Evolutionary conservation across 2,329 filamentous ascomycete genomes (phyloP), one percentile per base, ranked within the genome.

Genomic region (Knufia petricola): DNA sequence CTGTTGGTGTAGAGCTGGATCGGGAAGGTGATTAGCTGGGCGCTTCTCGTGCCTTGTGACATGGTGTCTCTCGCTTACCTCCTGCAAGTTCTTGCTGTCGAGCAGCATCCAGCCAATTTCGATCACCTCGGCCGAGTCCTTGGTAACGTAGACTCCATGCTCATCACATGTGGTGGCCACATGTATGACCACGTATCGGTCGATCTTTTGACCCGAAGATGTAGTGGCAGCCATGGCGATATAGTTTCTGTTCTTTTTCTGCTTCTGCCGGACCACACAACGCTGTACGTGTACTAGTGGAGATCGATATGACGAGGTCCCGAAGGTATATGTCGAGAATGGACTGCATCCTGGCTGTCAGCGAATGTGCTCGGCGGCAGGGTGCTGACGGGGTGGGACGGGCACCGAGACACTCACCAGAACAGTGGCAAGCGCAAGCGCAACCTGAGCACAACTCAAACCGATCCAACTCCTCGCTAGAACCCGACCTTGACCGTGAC

Each of bases 141-240:
- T 96, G 52, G 92, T 98, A 51, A 98, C 92, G 69, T 98, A 98
- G 58, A 98, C 92, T 55, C 92, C 92, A 71, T 98, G 92, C 69
- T 98, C 92, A 69, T 98, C 92, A 71, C 92, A 98, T 59, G 92
- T 98, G 30, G 92, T 98, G 56, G 92, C 92, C 64, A 96, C 90
- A 70, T 98, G 92, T 67, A 96, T 95, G 63, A 98, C 87, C 58
- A 95, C 85, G 71, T 95, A 98, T 68, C 90, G 86, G 73, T 98
- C 92, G 70, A 95, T 79, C 71, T 84, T 84, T 60, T 82, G 76
- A 59, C 79, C 78, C 73, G 74, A 65, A 55, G 67, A 63, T 62
- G 65, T 66, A 57, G 67, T 62, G 63, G 66, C 63, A 52, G 70
- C 68, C 70, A 73, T 69, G 52, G 64, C 61, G 60, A 28, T 31